Conservation (phyloP, 2,329 filamentous ascomycete genomes). For the Whalleya microplaca region DNA sequence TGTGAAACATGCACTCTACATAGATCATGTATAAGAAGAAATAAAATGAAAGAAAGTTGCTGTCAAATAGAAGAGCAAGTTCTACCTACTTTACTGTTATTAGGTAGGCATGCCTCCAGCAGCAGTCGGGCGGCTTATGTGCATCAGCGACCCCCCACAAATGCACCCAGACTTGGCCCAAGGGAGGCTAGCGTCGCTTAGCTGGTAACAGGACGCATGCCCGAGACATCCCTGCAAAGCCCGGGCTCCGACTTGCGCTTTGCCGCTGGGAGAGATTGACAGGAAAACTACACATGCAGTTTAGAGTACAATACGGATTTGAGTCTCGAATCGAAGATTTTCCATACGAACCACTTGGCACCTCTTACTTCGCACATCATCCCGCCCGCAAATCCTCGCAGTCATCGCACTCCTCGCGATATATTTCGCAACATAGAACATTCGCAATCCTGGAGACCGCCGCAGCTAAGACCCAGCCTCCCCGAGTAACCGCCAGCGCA, state of each 20-base stretch:
- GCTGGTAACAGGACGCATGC: not conserved
- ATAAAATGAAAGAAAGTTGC: too few relatives aligned
- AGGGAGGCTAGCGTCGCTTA: not conserved
- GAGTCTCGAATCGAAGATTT: not conserved
- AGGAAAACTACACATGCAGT: not conserved
- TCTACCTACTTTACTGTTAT: too few relatives aligned
- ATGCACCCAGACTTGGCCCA: too few relatives aligned
- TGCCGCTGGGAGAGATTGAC: constrained; percentile 1
- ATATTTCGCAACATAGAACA: not conserved
- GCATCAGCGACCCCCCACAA: too few relatives aligned
- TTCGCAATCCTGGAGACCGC: constrained; percentile 1
- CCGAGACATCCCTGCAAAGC: constrained; percentile 17
- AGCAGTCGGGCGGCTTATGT: too few relatives aligned
- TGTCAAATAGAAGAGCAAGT: too few relatives aligned
- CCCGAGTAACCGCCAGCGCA: constrained; percentile 9
- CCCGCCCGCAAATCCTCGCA: too few relatives aligned
- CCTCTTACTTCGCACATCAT: not conserved
- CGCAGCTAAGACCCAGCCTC: constrained; percentile 1
- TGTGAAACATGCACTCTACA: too few relatives aligned
- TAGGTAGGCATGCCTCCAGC: too few relatives aligned
- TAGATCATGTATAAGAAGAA: too few relatives aligned
- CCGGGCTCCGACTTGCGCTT: constrained; percentile 24
- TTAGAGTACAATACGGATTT: not conserved
- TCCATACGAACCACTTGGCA: not conserved
- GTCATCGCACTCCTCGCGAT: too few relatives aligned